A percentile compares a stretch with the other conserved stretches of the same genome.
Evolutionary conservation across 2,329 filamentous ascomycete species (phyloP).

Genomic region (Ophiostoma perfectum): DNA sequence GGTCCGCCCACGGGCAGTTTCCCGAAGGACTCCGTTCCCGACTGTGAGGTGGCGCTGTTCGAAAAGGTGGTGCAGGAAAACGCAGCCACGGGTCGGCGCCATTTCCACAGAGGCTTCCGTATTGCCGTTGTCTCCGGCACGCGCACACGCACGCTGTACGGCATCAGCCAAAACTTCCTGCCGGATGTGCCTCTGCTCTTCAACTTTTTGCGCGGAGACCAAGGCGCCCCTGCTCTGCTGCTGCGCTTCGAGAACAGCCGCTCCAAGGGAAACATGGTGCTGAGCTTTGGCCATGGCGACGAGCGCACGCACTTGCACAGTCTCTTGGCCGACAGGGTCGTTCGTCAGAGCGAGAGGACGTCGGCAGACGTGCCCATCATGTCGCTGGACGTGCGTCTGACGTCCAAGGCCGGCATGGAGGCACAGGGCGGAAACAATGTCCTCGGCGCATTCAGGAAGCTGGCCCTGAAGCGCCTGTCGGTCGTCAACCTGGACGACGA

Average conservation of each 20-base stretch:
- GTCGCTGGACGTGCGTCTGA: constrained; percentile 40
- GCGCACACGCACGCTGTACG: constrained; percentile 70
- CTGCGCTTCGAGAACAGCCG: constrained; percentile 64
- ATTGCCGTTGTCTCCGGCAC: constrained; percentile 73
- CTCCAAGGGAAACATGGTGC: constrained; percentile 63
- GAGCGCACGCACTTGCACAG: constrained; percentile 68
- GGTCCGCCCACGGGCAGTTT: constrained; percentile 65
- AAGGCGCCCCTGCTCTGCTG: constrained; percentile 62
- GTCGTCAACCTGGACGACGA: constrained; percentile 68
- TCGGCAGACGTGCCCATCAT: constrained; percentile 63
- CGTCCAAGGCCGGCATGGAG: constrained; percentile 42
- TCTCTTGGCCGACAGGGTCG: constrained; percentile 65
- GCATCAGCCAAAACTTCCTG: constrained; percentile 64
- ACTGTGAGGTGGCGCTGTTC: constrained; percentile 70
- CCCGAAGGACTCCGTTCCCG: constrained; percentile 64
- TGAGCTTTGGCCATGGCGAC: constrained; percentile 69
- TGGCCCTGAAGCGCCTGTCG: constrained; percentile 61
- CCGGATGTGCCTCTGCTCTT: constrained; percentile 67
- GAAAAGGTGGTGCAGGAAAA: constrained; percentile 63
- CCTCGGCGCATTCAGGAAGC: constrained; percentile 44
- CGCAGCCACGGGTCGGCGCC: constrained; percentile 66
- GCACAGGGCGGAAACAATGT: constrained; percentile 44
- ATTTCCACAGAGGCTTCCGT: constrained; percentile 72
- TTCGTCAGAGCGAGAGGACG: constrained; percentile 63
- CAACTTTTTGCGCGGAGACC: constrained; percentile 67